Evolutionary conservation across 1,284 basidiomycete genomes (phyloP), one percentile per base, ranked within the genome.

Genomic region (Ustilago esculenta): DNA sequence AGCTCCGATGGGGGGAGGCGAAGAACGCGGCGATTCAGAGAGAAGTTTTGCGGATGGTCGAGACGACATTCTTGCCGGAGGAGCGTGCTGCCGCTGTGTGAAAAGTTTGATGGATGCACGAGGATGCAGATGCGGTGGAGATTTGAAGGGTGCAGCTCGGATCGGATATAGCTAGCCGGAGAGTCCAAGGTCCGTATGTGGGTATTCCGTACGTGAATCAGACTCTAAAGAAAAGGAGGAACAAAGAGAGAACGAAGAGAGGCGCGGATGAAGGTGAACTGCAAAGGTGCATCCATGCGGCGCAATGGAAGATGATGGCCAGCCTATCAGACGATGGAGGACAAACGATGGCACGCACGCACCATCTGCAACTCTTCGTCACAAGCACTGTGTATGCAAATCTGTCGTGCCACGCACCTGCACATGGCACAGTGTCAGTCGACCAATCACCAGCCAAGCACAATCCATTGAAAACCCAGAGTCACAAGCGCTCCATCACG

Each of bases 21-120:
- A 58, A 23, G 66, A 69, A 29, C 45, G 50, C 25, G 66, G 66
- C n/a, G 54, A 58, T 24, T 63, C 66, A 27, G 59, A 41, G 8
- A 63, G 47, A 29, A 54, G 45, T 25, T 56, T 53, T 29, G 49
- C 41, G 32, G 59, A 63, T 14, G 52, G 25, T 18, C 37, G 29
- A 9, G 61, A 50, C 14, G 63, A 46, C 63, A 65, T 58, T 39
- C 11, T 29, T 20, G 27, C n/a, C n/a, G n/a, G n/a, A n/a, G n/a
- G n/a, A n/a, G n/a, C n/a, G n/a, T n/a, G n/a, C n/a, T 42, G 12
- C 40, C 7, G 29, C 14, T 35, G 20, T 24, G 21, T 34, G 44
- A 46, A 35, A 35, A 35, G 30, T 44, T 44, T 33, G 42, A 32
- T 44, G 42, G 4, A 9, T 33, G 17, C 42, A 18, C 4, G 25